Evolutionary conservation across 2,329 filamentous ascomycete species (phyloP), one percentile per base, ranked within the genome.

Genomic region (Esteya vermicola): DNA sequence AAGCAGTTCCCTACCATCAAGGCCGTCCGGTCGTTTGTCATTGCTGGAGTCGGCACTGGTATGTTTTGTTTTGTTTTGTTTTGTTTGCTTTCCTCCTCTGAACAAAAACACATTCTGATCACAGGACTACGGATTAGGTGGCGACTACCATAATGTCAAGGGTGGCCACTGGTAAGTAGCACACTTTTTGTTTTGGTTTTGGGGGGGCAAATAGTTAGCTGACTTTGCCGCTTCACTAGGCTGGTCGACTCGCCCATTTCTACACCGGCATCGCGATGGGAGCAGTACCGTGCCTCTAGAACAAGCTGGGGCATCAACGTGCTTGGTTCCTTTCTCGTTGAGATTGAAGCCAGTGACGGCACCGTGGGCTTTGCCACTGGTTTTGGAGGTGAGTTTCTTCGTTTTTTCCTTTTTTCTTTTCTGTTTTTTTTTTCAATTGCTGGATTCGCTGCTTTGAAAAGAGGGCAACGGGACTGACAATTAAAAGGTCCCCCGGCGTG

Each of bases 271-370:
- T 89, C 85, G 37, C 73, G 77, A 59, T 94, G 88, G 73, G 83
- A 91, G 48, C 68, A 88, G 51, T 95, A 93, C 61, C 78, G 86
- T 49, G 75, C 79, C 45, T 94, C 86, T 28, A 72, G 88, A 51
- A 94, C 86, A 12, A 86, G 79, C 57, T 95, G 85, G 84, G 88
- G 88, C 28, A 95, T 95, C 68, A 95, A 95, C 52, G 86, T 94
- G 8, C 65, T 95, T 21, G 88, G 88, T 2, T 93, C 86, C 0
- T 93, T 95, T 62, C 81, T 86, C 51, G 73, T 95, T 8, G 86
- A 94, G 61, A 77, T 95, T 41, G 85, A 93, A 59, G 82, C 83
- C 14, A 79, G 74, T 8, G 85, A 95, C 65, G 88, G 88, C 48
- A 91, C 84, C n/a, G 82, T 89, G 50, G 88, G 88, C 28, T 91